Base-by-base conservation (phyloP, 73 alveolate genomes). In the Loxodes magnus region DNA sequence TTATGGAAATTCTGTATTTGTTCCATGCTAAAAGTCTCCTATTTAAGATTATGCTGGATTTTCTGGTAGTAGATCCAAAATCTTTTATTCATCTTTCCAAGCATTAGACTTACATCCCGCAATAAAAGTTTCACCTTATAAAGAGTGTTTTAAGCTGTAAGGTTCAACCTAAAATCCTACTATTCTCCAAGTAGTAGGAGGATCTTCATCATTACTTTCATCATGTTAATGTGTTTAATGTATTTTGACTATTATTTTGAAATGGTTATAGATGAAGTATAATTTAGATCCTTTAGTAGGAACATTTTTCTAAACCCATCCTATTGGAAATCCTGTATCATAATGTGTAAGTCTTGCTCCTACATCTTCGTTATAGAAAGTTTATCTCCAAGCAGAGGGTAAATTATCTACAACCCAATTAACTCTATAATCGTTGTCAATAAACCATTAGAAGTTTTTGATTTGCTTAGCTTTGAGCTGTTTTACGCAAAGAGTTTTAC, bases 101-200 rank as follows among this genome's bases (percentile, higher is more conserved):
- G 50, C 59, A 25, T 46, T 46, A 25, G 26, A 12, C 17, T 22
- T 25, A 1, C 52, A 22, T 0, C 52, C 59, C 15, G 14, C 10
- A 0, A 16, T 33, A 33, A n/a, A 0, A 33, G 10, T 33, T 24
- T 24, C 39, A 12, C 10, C 7, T 7, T 17, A 7, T 17, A 46
- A 7, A 2, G n/a, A n/a, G n/a, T n/a, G n/a, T n/a, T n/a, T n/a
- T n/a, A n/a, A n/a, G n/a, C 39, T 46, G 19, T 25, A 5, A 22
- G 59, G 59, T 19, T 46, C 59, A 0, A 46, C 59, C n/a, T n/a
- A 25, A 25, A 46, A 46, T 0, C 59, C 59, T 1, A 46, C 59
- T n/a, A 46, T 24, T 12, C 21, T 22, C 59, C 50, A 46, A 1
- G 15, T 16, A 10, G n/a, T n/a, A n/a, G n/a, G n/a, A n/a, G n/a